phyloP scores from a whole-genome alignment of 2,329 filamentous ascomycete genomes.

The Ceratocystis cubensis region DNA sequence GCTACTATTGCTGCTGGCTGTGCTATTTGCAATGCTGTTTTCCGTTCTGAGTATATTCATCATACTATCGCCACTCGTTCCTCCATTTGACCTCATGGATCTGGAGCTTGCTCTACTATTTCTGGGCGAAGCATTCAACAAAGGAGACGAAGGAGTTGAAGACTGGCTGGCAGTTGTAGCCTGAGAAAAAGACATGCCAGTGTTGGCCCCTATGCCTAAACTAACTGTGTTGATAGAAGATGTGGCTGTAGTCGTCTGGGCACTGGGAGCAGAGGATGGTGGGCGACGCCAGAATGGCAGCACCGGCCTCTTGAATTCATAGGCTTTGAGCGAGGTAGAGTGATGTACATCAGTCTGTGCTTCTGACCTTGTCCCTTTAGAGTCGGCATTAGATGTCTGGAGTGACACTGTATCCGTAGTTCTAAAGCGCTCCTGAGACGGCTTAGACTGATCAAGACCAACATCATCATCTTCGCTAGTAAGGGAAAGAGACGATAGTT shows the following conservation, averaged over 20 bases:
- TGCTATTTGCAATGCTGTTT: not conserved
- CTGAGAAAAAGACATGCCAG: slow-evolving; percentile 31
- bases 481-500: not conserved
- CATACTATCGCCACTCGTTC: not conserved
- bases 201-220: slow-evolving; percentile 14
- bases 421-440: not conserved
- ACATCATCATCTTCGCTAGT: not conserved
- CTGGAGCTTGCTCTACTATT: not conserved
- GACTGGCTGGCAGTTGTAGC: slow-evolving; percentile 33
- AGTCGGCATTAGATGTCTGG: not conserved
- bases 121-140: slow-evolving; percentile 25
- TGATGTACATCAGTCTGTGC: not conserved
- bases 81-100: slow-evolving; percentile 10
- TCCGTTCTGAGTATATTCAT: not conserved
- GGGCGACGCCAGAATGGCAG: slow-evolving; percentile 11
- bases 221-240: slow-evolving; percentile 18
- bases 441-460: not conserved
- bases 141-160: slow-evolving; percentile 24
- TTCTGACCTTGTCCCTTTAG: not conserved
- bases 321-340: not conserved
- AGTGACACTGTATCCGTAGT: not conserved
- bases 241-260: not conserved
- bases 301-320: slow-evolving; percentile 3
- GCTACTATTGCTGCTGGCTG: not conserved
- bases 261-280: not conserved